Percentiles rank a stretch among this genome's conserved stretches.
Evolutionary conservation across 768 basidiomycete genomes (phyloP).

Genomic region (Phaffia tasmanica): DNA sequence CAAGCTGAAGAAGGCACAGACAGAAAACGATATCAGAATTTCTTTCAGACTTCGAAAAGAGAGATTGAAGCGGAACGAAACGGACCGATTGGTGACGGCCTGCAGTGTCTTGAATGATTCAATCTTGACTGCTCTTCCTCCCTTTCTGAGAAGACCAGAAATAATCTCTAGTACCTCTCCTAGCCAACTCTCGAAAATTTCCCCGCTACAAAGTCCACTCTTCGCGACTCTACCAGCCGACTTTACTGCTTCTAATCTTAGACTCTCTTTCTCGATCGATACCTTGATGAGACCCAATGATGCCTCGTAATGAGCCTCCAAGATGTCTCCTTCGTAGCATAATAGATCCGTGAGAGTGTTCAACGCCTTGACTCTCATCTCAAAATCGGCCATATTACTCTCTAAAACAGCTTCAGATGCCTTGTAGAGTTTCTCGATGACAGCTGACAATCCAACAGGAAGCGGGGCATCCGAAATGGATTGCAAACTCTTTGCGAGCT

Average conservation of each 20-base stretch:
- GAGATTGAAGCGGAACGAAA: not conserved
- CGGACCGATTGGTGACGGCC: constrained; percentile 56
- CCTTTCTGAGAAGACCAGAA: constrained; percentile 61
- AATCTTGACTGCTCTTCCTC: constrained; percentile 62
- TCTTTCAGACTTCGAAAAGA: not conserved
- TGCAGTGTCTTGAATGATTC: constrained; percentile 71
- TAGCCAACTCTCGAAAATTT: constrained; percentile 51
- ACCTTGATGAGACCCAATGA: constrained; percentile 34
- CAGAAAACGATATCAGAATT: not conserved
- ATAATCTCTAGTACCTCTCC: constrained; percentile 68
- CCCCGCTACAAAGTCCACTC: constrained; percentile 32
- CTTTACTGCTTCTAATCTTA: constrained; percentile 45
- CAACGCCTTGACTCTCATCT: constrained; percentile 73
- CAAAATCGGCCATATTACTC: constrained; percentile 78
- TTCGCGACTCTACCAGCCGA: constrained; percentile 74
- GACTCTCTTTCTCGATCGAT: constrained; percentile 38
- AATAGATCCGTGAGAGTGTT: constrained; percentile 75
- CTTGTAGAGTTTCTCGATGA: constrained; percentile 56
- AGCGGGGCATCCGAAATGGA: constrained; percentile 45
- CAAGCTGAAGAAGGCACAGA: not conserved
- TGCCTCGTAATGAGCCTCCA: constrained; percentile 40
- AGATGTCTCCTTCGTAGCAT: constrained; percentile 67
- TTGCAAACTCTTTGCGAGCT: constrained; percentile 62
- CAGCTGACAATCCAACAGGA: constrained; percentile 30
- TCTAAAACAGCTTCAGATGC: constrained; percentile 60